These are phyloP conservation scores for Hericium erinaceus DNA, from an alignment of 768 basidiomycete species.

Conservation along the genomic window DNA sequence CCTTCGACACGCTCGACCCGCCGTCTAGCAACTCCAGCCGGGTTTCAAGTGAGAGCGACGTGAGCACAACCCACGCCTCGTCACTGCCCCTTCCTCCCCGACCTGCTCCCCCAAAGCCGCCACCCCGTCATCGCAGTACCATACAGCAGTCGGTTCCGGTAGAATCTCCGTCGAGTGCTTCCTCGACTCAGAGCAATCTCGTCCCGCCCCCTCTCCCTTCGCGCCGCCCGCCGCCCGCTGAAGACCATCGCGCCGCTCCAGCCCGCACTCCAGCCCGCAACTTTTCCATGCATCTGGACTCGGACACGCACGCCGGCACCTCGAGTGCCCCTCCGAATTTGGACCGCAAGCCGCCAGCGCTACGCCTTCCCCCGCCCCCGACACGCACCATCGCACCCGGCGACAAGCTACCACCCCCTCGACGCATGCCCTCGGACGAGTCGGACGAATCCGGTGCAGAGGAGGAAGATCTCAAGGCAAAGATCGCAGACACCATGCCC, in stretches of 20 bases:
- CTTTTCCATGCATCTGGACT: slow-evolving; percentile 4
- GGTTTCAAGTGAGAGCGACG: slow-evolving; percentile 30
- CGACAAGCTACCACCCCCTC: slow-evolving; percentile 59
- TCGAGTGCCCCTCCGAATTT: slow-evolving; percentile 1
- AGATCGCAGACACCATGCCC: slow-evolving; percentile 44
- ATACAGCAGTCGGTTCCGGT: not conserved
- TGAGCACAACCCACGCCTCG: slow-evolving; percentile 1
- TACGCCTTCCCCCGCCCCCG: slow-evolving; percentile 56
- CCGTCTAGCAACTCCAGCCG: slow-evolving; percentile 30
- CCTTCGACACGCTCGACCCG: slow-evolving; percentile 7
- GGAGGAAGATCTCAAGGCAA: slow-evolving; percentile 38
- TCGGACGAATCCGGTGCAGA: slow-evolving; percentile 26
- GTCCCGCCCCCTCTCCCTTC: slow-evolving; percentile 12
- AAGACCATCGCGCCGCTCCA: not conserved
- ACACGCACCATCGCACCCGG: slow-evolving; percentile 63
- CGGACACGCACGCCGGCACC: slow-evolving; percentile 1
- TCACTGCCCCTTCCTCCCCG: not conserved
- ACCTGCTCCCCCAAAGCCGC: not conserved
- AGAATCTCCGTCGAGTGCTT: not conserved
- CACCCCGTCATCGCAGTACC: not conserved
- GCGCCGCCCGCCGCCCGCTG: slow-evolving; percentile 1
- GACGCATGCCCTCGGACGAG: slow-evolving; percentile 33
- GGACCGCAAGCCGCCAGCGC: slow-evolving; percentile 20
- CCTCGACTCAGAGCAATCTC: not conserved
- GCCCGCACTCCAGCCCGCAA: not conserved